Percentiles rank a stretch among this genome's conserved stretches.
These are phyloP conservation scores for Mortierella sp. DNA, from an alignment of 371 early-diverging fungal genomes.

Conservation along the genomic window DNA sequence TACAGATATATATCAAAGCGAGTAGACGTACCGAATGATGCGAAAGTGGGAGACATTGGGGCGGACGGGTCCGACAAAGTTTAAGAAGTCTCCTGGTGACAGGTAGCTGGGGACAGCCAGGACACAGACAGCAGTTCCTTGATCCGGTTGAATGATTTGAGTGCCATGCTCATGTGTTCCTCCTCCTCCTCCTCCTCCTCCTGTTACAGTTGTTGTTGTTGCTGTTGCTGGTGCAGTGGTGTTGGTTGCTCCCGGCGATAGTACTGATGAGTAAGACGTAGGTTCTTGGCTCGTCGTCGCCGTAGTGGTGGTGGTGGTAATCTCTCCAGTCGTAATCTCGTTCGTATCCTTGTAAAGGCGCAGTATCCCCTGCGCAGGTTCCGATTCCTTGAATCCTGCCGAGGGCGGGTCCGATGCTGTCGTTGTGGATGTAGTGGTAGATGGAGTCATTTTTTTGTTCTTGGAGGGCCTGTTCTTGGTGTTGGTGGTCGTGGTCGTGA, in stretches of 20 bases:
- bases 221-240: not conserved
- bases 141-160: conserved; percentile 42
- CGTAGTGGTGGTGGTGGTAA: conserved; percentile 14
- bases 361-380: conserved; percentile 73
- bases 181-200: not conserved
- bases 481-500: not conserved
- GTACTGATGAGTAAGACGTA: not conserved
- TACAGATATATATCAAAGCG: conserved; percentile 3
- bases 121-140: conserved; percentile 72
- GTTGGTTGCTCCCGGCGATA: not conserved
- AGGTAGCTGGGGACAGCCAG: conserved; percentile 91
- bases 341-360: conserved; percentile 75
- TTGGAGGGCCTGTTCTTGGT: conserved; percentile 7
- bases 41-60: conserved; percentile 74
- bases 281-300: too few relatives aligned
- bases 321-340: conserved; percentile 58
- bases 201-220: conserved; percentile 3
- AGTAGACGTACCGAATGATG: conserved; percentile 68
- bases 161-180: conserved; percentile 13
- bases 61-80: conserved; percentile 78
- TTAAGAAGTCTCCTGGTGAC: conserved; percentile 86
- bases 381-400: conserved; percentile 24
- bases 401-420: not conserved
- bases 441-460: conserved; percentile 8
- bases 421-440: not conserved